phyloP scores from a whole-genome alignment of 768 basidiomycete genomes.

The Xanthoconium purpureum region DNA sequence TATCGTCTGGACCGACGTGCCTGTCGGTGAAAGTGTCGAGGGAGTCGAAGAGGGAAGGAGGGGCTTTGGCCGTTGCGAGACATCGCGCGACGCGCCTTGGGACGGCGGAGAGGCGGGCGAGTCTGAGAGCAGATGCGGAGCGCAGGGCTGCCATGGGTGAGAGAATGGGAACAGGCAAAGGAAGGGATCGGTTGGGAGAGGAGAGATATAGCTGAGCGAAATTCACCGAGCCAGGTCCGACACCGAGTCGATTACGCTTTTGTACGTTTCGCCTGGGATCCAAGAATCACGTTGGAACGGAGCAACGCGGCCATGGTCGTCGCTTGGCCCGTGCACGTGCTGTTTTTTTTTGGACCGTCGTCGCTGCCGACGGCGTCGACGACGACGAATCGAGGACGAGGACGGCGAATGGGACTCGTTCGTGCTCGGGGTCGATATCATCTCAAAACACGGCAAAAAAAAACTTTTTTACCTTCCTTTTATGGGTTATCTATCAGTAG shows the following conservation, averaged over 20 bases:
- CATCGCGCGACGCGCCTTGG: constrained; percentile 32
- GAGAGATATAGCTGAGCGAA: constrained; percentile 24
- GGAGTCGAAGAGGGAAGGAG: constrained; percentile 70
- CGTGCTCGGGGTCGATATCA: constrained; percentile 27
- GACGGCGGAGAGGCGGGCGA: constrained; percentile 13
- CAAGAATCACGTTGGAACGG: constrained; percentile 12
- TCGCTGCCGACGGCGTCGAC: constrained; percentile 4
- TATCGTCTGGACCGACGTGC: constrained; percentile 88
- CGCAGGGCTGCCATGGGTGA: constrained; percentile 31
- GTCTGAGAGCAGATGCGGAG: constrained; percentile 24
- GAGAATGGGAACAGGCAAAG: constrained; percentile 15
- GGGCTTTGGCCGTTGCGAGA: constrained; percentile 60
- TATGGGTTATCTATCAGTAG: constrained; percentile 15
- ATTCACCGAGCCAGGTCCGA: constrained; percentile 40
- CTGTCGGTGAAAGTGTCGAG: constrained; percentile 88
- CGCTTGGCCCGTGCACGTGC: neutral
- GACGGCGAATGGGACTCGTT: neutral
- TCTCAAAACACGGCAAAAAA: constrained; percentile 3
- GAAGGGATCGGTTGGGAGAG: constrained; percentile 11
- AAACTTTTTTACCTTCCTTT: constrained; percentile 23
- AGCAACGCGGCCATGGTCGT: constrained; percentile 2
- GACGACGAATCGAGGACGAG: neutral
- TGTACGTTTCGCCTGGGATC: constrained; percentile 12
- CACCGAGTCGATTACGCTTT: constrained; percentile 39
- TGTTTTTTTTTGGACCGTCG: neutral